phyloP scores from a whole-genome alignment of 176 grass and related monocot genomes.

The Eleusine indica region DNA sequence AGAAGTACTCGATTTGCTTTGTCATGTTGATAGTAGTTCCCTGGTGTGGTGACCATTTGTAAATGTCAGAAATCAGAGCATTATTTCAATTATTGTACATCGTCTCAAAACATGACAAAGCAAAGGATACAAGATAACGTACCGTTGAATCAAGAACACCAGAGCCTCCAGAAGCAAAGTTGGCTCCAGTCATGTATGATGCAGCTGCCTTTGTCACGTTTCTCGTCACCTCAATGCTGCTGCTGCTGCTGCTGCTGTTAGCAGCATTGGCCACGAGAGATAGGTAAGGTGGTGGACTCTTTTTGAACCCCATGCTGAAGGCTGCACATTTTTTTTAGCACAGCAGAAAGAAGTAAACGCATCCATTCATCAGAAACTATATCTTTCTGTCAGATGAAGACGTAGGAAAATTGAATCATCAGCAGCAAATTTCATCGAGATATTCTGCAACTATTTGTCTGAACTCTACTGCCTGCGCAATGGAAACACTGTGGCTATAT shows the following conservation, averaged over 20 bases:
- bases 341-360: not conserved
- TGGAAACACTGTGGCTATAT: too few relatives aligned
- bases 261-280: slow-evolving; percentile 36
- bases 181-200: slow-evolving; percentile 50
- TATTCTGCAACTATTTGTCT: not conserved
- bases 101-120: too few relatives aligned
- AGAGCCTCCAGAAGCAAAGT: slow-evolving; percentile 76
- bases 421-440: not conserved
- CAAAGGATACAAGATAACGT: not conserved
- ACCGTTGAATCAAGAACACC: slow-evolving; percentile 83
- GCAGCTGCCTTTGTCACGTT: slow-evolving; percentile 27
- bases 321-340: slow-evolving; percentile 36
- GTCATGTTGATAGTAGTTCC: slow-evolving; percentile 63
- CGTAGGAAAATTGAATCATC: not conserved
- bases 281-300: slow-evolving; percentile 70
- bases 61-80: not conserved
- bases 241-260: not conserved
- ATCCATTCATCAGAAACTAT: not conserved
- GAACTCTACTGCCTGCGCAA: not conserved
- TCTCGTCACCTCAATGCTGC: not conserved
- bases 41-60: slow-evolving; percentile 31
- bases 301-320: slow-evolving; percentile 52
- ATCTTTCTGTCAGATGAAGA: not conserved
- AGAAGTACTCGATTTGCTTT: slow-evolving; percentile 73
- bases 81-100: too few relatives aligned